phyloP scores from a whole-genome alignment of 2,329 filamentous ascomycete species.

The Xylogone sp. region DNA sequence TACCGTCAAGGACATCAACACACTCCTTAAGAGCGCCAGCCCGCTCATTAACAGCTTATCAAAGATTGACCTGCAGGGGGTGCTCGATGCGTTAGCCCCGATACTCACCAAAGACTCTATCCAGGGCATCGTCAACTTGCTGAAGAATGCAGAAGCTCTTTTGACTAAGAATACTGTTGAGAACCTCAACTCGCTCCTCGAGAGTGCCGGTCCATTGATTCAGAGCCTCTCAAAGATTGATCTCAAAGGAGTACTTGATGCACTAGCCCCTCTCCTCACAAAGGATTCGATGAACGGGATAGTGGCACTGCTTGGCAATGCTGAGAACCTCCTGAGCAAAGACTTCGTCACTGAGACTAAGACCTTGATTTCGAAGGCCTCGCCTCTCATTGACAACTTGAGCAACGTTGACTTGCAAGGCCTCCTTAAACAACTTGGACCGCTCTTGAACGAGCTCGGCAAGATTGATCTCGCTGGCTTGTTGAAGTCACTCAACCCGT shows the following conservation, averaged over 20 bases:
- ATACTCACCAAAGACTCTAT: neutral
- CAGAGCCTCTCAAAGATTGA: too few species aligned
- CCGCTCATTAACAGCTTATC: too few species aligned
- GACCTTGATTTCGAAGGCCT: neutral
- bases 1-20: too few species aligned
- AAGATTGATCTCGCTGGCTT: slow-evolving; percentile 16
- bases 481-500: neutral
- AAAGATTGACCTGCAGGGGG: slow-evolving; percentile 31
- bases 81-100: slow-evolving; percentile 19
- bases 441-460: slow-evolving; percentile 27
- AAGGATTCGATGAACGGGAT: too few species aligned
- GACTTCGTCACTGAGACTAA: neutral
- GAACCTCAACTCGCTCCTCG: too few species aligned
- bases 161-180: neutral
- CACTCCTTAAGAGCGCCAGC: too few species aligned
- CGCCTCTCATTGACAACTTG: slow-evolving; percentile 15
- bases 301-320: too few species aligned
- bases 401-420: slow-evolving; percentile 32
- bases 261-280: too few species aligned
- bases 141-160: neutral
- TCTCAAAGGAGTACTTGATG: too few species aligned
- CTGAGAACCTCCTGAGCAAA: too few species aligned
- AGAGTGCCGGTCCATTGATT: too few species aligned
- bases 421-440: slow-evolving; percentile 27
- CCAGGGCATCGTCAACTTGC: neutral